Base-by-base conservation (phyloP, 2,329 filamentous ascomycete genomes). In the Fusarium nanum region DNA sequence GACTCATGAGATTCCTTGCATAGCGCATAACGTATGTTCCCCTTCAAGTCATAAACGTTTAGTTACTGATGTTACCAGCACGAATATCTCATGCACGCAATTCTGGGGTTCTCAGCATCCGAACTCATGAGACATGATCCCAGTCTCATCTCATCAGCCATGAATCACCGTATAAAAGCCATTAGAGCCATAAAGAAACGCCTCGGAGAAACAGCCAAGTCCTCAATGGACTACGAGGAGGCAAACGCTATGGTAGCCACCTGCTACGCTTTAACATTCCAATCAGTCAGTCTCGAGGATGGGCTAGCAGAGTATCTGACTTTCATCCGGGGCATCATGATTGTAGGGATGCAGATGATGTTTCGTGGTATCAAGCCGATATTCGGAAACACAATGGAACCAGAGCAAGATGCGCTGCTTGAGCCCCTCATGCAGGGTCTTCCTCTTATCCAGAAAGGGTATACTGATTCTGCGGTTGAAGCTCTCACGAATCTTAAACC, bases 41-140 rank as follows among this genome's bases (percentile, higher is more conserved):
- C 20, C 27, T 8, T 3, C 10, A 11, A 16, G 3, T 7, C 10
- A 23, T 9, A 16, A 23, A 2, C 6, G 14, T 16, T 10, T 22
- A 34, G 9, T 20, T 44, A 49, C 69, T 68, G 54, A 75, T 41
- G 30, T 32, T 9, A 56, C 23, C 60, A 89, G 85, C 85, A 91
- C 69, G 87, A 90, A 59, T 91, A 88, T 63, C 83, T 92, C 12
- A 91, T 93, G 86, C 90, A 93, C 76, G 88, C 90, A 7, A 89
- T 93, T 53, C 84, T 92, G 1, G 89, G 89, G 14, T 84, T 91
- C 64, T 84, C 90, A 2, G 91, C 91, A 32, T 92, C 90, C 1
- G 88, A 92, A 68, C 83, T 92, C 7, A 84, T 86, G 71, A 79
- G 80, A 6, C 77, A 81, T 1, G 87, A 86, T 61, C 76, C 83